Conservation (phyloP, 768 basidiomycete genomes). For the Agaricus subrufescens region DNA sequence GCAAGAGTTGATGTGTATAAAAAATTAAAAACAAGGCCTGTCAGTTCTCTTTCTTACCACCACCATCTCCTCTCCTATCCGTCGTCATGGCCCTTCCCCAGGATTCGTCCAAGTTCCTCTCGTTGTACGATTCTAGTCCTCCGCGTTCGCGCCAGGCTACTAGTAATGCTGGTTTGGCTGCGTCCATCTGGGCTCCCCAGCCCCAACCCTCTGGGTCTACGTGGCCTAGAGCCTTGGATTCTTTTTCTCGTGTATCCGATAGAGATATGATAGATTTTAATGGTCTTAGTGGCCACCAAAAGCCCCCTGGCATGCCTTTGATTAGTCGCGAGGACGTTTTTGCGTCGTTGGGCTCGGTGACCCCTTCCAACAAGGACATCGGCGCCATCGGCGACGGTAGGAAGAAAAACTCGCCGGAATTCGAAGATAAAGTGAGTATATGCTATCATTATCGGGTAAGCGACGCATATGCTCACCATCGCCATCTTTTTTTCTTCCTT, state of each 20-base stretch:
- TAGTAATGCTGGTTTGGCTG: slow-evolving; percentile 28
- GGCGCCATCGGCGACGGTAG: slow-evolving; percentile 82
- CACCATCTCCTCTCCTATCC: slow-evolving; percentile 25
- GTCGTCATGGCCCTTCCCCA: slow-evolving; percentile 26
- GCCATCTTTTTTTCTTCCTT: slow-evolving; percentile 13
- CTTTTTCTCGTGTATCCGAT: slow-evolving; percentile 52
- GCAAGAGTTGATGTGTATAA: slow-evolving; percentile 28
- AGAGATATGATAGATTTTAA: slow-evolving; percentile 25
- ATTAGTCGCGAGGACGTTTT: slow-evolving; percentile 61
- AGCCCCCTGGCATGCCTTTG: slow-evolving; percentile 18
- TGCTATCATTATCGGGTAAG: slow-evolving; percentile 18
- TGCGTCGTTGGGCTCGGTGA: slow-evolving; percentile 40
- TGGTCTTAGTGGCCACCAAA: slow-evolving; percentile 14
- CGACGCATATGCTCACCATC: slow-evolving; percentile 17
- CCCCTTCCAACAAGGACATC: slow-evolving; percentile 36
- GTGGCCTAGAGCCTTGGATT: slow-evolving; percentile 66
- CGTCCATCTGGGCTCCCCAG: slow-evolving; percentile 82
- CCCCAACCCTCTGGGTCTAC: slow-evolving; percentile 61
- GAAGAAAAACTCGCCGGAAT: slow-evolving; percentile 54
- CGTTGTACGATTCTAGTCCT: slow-evolving; percentile 36
- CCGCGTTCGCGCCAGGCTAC: slow-evolving; percentile 31
- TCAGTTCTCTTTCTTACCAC: slow-evolving; percentile 40
- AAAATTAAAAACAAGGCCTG: slow-evolving; percentile 20
- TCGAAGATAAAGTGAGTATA: slow-evolving; percentile 44
- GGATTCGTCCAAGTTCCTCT: slow-evolving; percentile 28